Evolutionary conservation across 2,329 filamentous ascomycete species (phyloP).

Genomic region (Pezicula neosporulosa): DNA sequence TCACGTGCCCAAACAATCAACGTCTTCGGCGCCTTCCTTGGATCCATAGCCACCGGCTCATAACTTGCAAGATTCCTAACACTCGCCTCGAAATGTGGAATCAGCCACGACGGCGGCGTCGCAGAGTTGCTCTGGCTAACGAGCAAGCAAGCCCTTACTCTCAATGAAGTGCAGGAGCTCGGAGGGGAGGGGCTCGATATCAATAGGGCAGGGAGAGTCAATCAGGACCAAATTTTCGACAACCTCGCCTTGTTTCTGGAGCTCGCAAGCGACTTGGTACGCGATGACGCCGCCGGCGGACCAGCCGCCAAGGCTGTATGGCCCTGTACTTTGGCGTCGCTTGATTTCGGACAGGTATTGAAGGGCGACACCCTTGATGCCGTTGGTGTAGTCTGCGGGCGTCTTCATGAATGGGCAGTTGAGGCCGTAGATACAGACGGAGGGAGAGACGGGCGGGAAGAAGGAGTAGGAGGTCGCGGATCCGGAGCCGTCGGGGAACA

Average conservation of each 20-base stretch:
- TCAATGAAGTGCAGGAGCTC: constrained; percentile 10
- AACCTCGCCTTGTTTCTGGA: constrained; percentile 51
- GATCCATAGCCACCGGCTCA: too few relatives aligned
- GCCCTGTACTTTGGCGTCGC: constrained; percentile 64
- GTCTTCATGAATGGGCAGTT: constrained; percentile 72
- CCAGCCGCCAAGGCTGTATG: constrained; percentile 70
- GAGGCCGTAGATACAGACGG: constrained; percentile 52
- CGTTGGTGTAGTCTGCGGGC: constrained; percentile 30
- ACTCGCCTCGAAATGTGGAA: too few relatives aligned
- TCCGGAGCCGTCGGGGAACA: constrained; percentile 46
- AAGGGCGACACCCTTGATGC: too few relatives aligned
- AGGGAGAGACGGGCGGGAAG: constrained; percentile 34
- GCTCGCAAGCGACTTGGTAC: constrained; percentile 61
- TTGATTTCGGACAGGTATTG: constrained; percentile 48
- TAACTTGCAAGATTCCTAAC: too few relatives aligned
- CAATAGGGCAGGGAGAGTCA: constrained; percentile 63
- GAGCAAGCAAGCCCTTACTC: too few relatives aligned
- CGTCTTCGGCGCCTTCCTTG: too few relatives aligned
- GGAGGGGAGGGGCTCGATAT: constrained; percentile 63
- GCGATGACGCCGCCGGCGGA: constrained; percentile 74
- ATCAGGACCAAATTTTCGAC: constrained; percentile 62
- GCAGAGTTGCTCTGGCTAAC: too few relatives aligned
- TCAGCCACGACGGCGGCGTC: too few relatives aligned
- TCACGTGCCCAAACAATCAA: too few relatives aligned
- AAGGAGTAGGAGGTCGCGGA: constrained; percentile 30